Evolutionary conservation across 192 early-diverging fungal genomes (phyloP).

Genomic region (Coemansia aciculifera): DNA sequence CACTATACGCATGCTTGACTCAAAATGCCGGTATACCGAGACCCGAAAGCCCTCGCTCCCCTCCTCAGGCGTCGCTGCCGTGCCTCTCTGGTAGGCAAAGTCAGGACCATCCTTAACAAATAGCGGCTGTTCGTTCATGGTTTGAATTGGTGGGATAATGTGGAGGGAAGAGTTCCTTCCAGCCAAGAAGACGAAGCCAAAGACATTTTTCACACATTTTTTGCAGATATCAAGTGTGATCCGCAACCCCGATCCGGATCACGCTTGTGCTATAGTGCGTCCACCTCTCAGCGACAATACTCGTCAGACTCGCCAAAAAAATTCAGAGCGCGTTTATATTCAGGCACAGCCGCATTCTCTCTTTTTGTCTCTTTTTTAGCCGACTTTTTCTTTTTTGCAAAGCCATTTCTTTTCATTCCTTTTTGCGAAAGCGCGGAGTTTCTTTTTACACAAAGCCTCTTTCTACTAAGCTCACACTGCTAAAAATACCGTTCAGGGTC

Average conservation of each 20-base stretch:
- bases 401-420: not conserved
- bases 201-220: not conserved
- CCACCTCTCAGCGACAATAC: not conserved
- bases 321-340: not conserved
- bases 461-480: not conserved
- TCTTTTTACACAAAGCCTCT: not conserved
- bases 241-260: not conserved
- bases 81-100: constrained; percentile 28
- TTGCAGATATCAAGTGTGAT: not conserved
- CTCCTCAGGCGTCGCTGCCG: not conserved
- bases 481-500: constrained; percentile 11
- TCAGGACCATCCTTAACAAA: constrained; percentile 37
- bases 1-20: constrained; percentile 60
- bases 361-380: not conserved
- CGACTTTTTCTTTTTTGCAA: not conserved
- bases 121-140: constrained; percentile 6
- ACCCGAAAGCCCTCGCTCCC: constrained; percentile 24
- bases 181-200: not conserved
- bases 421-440: not conserved
- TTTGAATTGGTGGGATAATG: not conserved
- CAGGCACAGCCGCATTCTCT: not conserved
- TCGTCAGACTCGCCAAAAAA: not conserved
- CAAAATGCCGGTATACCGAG: constrained; percentile 54
- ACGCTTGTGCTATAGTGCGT: not conserved
- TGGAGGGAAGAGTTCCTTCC: not conserved